Evolutionary conservation across 768 basidiomycete species (phyloP).

Genomic region (Boletus tylopilopsis): DNA sequence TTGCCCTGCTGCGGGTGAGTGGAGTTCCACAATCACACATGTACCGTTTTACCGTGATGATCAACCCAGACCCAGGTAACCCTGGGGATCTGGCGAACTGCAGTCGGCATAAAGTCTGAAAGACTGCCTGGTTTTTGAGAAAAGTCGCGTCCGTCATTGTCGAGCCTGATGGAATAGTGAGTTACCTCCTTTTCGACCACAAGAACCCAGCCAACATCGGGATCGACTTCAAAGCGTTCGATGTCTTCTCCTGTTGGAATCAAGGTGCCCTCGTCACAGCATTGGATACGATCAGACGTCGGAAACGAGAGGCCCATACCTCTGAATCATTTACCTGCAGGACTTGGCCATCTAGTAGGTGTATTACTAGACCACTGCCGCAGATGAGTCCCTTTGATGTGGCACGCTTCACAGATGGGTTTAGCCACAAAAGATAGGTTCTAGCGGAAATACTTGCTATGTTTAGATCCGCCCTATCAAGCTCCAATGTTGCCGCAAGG

Average conservation of each 20-base stretch:
- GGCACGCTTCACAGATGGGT: constrained; percentile 55
- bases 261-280: constrained; percentile 54
- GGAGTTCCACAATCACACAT: background rate
- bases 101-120: constrained; percentile 74
- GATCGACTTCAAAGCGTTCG: constrained; percentile 50
- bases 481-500: constrained; percentile 74
- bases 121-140: constrained; percentile 68
- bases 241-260: constrained; percentile 80
- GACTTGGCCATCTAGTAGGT: constrained; percentile 51
- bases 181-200: constrained; percentile 91
- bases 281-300: background rate
- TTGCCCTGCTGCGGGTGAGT: constrained; percentile 63
- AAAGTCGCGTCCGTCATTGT: constrained; percentile 1
- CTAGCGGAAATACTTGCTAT: constrained; percentile 45
- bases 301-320: constrained; percentile 32
- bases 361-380: constrained; percentile 59
- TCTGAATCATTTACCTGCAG: constrained; percentile 55
- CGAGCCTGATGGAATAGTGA: background rate
- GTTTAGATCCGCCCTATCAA: constrained; percentile 73
- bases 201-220: constrained; percentile 69
- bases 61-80: constrained; percentile 61
- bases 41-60: constrained; percentile 62
- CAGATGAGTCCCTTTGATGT: constrained; percentile 86
- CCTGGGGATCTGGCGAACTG: constrained; percentile 45
- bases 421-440: constrained; percentile 7